These are phyloP conservation scores for Colletotrichum sp. DNA, from an alignment of 2,329 filamentous ascomycete species.

Conservation along the genomic window DNA sequence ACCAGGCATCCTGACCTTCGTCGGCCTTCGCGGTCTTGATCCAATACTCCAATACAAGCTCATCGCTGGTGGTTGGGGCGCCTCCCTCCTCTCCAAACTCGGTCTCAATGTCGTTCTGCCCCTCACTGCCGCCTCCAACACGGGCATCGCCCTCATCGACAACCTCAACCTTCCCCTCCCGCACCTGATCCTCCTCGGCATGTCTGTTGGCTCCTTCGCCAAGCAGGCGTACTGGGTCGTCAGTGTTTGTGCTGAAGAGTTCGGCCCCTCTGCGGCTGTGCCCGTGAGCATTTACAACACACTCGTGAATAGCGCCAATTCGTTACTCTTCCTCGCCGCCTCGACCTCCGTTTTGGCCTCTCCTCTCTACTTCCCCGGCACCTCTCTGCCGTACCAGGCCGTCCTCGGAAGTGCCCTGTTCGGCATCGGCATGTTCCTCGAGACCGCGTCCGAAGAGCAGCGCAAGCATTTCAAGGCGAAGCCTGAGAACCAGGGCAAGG, in stretches of 20 bases:
- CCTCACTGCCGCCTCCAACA: constrained; percentile 39
- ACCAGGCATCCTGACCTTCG: constrained; percentile 40
- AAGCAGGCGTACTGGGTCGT: constrained; percentile 64
- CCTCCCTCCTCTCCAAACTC: constrained; percentile 49
- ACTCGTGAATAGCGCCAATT: constrained; percentile 58
- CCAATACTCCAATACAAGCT: constrained; percentile 36
- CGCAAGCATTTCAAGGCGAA: constrained; percentile 46
- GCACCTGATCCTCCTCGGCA: constrained; percentile 54
- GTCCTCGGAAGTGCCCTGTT: constrained; percentile 56
- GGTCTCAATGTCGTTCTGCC: constrained; percentile 49
- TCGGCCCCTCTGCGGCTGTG: constrained; percentile 47
- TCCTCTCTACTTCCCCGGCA: constrained; percentile 23
- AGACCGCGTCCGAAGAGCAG: constrained; percentile 63
- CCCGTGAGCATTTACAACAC: constrained; percentile 57
- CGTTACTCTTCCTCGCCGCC: constrained; percentile 56
- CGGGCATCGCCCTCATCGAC: constrained; percentile 35
- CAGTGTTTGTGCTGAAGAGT: constrained; percentile 52
- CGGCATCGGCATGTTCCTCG: constrained; percentile 54
- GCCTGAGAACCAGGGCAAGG: constrained; percentile 40
- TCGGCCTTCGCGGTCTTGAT: constrained; percentile 41
- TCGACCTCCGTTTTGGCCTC: constrained; percentile 46
- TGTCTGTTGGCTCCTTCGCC: constrained; percentile 54
- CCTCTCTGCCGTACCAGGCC: constrained; percentile 31
- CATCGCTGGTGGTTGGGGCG: constrained; percentile 40
- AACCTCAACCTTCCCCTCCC: constrained; percentile 53